Evolutionary conservation across 2,329 filamentous ascomycete species (phyloP), one percentile per base, ranked within the genome.

Genomic region (Hypoxylon sp.): DNA sequence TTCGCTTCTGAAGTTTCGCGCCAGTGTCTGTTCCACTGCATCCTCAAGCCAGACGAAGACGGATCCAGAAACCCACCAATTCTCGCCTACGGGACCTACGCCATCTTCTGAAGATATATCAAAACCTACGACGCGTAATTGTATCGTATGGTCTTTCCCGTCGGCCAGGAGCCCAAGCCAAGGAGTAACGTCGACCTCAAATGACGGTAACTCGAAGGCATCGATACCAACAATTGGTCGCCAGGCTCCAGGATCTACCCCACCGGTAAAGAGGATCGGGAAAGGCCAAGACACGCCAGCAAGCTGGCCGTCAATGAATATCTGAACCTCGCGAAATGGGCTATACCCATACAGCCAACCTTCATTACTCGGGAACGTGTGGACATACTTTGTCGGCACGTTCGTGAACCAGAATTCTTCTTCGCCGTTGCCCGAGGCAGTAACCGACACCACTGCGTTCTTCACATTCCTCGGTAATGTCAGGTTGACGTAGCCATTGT

Each of bases 351-450:
- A 86, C 0, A 92, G 80, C 70, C 71, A 73, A 5, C 84, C 85
- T 2, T 83, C 81, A 17, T 81, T 82, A 3, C 78, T 77, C 2
- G 83, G 81, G 72, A 91, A 92, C 1, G 84, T 86, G 31, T 84
- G 73, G 2, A 83, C 83, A 64, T 89, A 83, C 1, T 86, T 84
- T 3, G 84, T 84, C 11, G 89, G 83, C 1, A 90, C 89, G 70
- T 91, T 92, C 24, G 84, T 85, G 83, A 88, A 92, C 90, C 90
- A 92, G 73, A 92, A 92, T 72, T 92, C 90, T 77, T 92, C 90
- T 1, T 82, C 80, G 1, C 84, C 83, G 74, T 92, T 90, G 0
- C 90, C 90, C 65, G 86, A 90, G 2, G 90, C 89, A 13, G 86
- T 85, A 22, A 92, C 83, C 0, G 89, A 87, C 17, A 92, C 85